Conservation (phyloP, 306 rosid genomes). For the Lathyrus tuberosus region DNA sequence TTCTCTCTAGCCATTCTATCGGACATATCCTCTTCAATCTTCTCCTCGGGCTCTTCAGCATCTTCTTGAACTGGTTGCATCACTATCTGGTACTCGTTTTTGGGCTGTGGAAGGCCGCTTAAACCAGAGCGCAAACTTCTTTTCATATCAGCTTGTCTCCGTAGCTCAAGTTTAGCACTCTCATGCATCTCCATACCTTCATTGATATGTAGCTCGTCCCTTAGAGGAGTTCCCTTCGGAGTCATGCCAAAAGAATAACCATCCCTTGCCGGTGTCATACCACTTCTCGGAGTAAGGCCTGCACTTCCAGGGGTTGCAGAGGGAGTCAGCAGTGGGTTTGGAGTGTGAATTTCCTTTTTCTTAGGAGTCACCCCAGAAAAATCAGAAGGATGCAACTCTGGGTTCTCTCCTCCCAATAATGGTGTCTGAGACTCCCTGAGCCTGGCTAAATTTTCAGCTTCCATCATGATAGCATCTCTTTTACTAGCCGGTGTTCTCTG, state of each 20-base stretch:
- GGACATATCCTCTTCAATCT: constrained; percentile 94
- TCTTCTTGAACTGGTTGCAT: constrained; percentile 87
- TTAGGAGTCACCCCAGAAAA: constrained; percentile 98
- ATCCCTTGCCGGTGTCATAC: constrained; percentile 89
- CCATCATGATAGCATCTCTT: constrained; percentile 97
- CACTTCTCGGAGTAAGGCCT: constrained; percentile 77
- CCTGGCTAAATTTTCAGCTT: constrained; percentile 93
- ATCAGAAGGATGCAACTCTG: constrained; percentile 92
- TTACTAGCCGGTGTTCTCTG: constrained; percentile 94
- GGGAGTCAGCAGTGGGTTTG: constrained; percentile 86
- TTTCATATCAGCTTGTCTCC: constrained; percentile 74
- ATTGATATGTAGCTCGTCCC: constrained; percentile 87
- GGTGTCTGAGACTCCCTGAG: constrained; percentile 98
- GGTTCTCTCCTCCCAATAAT: constrained; percentile 90
- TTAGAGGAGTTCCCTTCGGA: constrained; percentile 85
- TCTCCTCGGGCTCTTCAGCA: constrained; percentile 73
- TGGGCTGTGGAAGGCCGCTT: constrained; percentile 74
- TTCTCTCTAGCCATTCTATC: constrained; percentile 89
- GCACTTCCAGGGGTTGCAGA: constrained; percentile 86
- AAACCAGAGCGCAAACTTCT: constrained; percentile 77
- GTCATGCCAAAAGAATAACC: constrained; percentile 79
- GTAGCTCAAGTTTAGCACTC: constrained; percentile 70
- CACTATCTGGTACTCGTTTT: constrained; percentile 85
- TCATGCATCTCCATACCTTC: constrained; percentile 76
- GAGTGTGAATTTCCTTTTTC: constrained; percentile 78